Percentiles rank a stretch among this genome's conserved stretches.
Conservation (phyloP, 2,329 filamentous ascomycete genomes). For the Cadophora malorum region DNA sequence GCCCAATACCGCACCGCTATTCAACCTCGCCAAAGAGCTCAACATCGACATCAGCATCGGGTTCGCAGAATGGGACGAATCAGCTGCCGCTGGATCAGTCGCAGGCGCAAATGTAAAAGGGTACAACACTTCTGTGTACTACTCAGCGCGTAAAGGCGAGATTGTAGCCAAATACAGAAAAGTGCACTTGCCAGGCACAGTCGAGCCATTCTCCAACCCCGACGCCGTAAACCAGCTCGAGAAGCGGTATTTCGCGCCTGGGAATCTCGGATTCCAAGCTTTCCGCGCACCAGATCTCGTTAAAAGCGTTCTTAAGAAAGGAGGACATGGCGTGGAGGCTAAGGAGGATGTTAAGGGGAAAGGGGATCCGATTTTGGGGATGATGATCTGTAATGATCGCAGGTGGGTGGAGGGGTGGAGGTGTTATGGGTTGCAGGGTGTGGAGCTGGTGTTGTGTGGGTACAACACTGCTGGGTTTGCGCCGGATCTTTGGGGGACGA, state of each 20-base stretch:
- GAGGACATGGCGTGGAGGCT: constrained; percentile 24
- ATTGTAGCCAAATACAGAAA: constrained; percentile 61
- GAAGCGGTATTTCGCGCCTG: constrained; percentile 60
- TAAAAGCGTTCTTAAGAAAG: constrained; percentile 46
- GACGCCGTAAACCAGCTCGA: constrained; percentile 60
- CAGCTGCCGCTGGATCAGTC: background rate
- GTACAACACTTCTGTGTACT: constrained; percentile 60
- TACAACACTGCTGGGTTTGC: constrained; percentile 59
- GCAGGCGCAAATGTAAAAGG: constrained; percentile 48
- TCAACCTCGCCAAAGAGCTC: constrained; percentile 54
- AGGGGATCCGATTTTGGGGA: constrained; percentile 58
- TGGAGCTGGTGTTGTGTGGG: constrained; percentile 55
- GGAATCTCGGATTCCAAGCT: constrained; percentile 59
- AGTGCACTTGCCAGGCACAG: constrained; percentile 59
- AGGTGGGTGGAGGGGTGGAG: constrained; percentile 61
- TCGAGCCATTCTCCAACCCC: constrained; percentile 56
- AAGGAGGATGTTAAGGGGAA: constrained; percentile 39
- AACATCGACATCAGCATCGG: constrained; percentile 59
- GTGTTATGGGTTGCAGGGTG: constrained; percentile 57
- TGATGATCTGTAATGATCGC: constrained; percentile 63
- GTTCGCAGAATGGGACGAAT: constrained; percentile 55
- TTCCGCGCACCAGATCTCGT: constrained; percentile 58
- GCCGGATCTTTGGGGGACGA: constrained; percentile 52
- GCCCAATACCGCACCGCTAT: constrained; percentile 54
- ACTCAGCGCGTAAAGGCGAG: constrained; percentile 50